These are phyloP conservation scores for Phaseolus coccineus DNA, from an alignment of 331 rosid species.

Conservation along the genomic window DNA sequence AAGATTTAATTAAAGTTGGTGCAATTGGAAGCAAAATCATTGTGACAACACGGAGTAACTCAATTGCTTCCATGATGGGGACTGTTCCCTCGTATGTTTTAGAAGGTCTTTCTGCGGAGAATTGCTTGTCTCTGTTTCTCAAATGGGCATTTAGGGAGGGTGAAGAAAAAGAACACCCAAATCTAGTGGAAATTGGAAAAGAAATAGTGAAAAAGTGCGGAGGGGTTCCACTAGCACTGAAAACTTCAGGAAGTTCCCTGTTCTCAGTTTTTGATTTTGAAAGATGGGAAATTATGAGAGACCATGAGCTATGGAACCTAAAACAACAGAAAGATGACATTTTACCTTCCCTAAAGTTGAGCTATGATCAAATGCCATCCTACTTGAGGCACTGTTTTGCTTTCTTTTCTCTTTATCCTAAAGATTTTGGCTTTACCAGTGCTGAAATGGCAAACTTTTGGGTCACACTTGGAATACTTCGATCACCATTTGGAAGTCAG, in stretches of 20 bases:
- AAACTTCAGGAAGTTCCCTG: not conserved
- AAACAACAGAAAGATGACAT: not conserved
- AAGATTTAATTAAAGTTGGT: constrained; percentile 17
- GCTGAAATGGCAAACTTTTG: not conserved
- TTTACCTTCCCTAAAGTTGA: not conserved
- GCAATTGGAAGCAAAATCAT: constrained; percentile 37
- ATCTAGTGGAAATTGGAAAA: not conserved
- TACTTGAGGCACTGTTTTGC: constrained; percentile 41
- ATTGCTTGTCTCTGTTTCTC: constrained; percentile 33
- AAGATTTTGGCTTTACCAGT: not conserved
- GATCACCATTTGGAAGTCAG: not conserved
- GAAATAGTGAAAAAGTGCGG: constrained; percentile 31
- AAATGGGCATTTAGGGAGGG: constrained; percentile 41
- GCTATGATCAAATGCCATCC: constrained; percentile 14
- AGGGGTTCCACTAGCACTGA: constrained; percentile 23
- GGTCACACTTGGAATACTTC: constrained; percentile 38
- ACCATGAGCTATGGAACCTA: not conserved
- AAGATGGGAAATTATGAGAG: not conserved
- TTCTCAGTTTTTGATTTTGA: not conserved
- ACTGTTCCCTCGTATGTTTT: constrained; percentile 4
- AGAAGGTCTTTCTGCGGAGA: not conserved
- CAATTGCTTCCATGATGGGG: constrained; percentile 22
- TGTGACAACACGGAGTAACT: constrained; percentile 23
- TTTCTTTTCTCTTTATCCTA: constrained; percentile 36
- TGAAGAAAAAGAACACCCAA: constrained; percentile 9